Conservation (phyloP, 345 rosid genomes). For the Rhodamnia rubescens region DNA sequence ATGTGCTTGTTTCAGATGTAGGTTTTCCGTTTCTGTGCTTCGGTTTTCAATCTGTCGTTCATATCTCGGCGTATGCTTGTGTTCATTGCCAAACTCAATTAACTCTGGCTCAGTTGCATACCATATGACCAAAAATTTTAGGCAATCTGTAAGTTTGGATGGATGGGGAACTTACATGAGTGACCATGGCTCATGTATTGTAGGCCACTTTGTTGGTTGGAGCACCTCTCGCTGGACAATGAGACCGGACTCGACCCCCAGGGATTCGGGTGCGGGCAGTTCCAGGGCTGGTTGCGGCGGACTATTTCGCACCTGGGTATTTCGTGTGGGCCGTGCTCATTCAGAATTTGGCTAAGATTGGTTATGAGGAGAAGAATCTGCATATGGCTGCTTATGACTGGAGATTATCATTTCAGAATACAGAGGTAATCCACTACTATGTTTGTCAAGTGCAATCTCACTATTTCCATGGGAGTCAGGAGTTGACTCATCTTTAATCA, state of each 20-base stretch:
- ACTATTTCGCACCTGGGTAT: slow-evolving; percentile 48
- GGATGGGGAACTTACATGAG: background rate
- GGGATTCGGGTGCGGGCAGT: slow-evolving; percentile 55
- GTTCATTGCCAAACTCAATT: background rate
- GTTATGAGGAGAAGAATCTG: slow-evolving; percentile 65
- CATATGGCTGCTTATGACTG: slow-evolving; percentile 65
- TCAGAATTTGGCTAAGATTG: slow-evolving; percentile 65
- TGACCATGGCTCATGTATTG: background rate
- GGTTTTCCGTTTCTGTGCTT: background rate
- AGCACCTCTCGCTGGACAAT: slow-evolving; percentile 56
- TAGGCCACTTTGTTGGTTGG: slow-evolving; percentile 70
- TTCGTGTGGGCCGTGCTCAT: slow-evolving; percentile 72
- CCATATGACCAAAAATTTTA: background rate
- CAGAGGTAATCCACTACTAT: slow-evolving; percentile 30
- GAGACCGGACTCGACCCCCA: slow-evolving; percentile 78
- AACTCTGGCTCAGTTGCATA: background rate
- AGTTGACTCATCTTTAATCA: background rate
- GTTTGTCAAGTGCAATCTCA: background rate
- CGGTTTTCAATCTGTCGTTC: background rate
- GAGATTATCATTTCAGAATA: slow-evolving; percentile 59
- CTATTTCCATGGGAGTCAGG: background rate
- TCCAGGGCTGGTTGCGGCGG: slow-evolving; percentile 49
- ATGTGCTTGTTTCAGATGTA: background rate
- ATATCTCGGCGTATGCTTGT: background rate
- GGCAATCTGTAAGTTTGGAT: background rate